phyloP scores from a whole-genome alignment of 192 early-diverging fungal genomes.

The Coemansia sp. region DNA sequence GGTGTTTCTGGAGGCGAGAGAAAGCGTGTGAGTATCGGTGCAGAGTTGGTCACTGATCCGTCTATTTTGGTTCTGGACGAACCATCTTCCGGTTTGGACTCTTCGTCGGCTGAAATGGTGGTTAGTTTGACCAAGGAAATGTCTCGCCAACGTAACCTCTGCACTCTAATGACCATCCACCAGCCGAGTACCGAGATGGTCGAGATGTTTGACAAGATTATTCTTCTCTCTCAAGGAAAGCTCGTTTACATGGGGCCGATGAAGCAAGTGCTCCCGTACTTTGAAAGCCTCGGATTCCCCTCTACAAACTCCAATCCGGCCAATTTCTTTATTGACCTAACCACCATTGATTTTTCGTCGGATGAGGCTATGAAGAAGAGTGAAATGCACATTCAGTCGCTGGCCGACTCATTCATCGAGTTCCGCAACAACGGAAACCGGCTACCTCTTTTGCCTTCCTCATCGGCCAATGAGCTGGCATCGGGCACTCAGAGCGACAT shows the following conservation, averaged over 20 bases:
- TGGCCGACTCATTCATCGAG: conserved; percentile 28
- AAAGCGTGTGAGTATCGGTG: conserved; percentile 87
- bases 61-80: too few species aligned
- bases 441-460: too few species aligned
- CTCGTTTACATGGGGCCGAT: conserved; percentile 80
- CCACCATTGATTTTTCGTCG: conserved; percentile 44
- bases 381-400: conserved; percentile 21
- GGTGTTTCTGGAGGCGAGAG: conserved; percentile 92
- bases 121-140: conserved; percentile 77
- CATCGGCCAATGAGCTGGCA: conserved; percentile 29
- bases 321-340: conserved; percentile 62
- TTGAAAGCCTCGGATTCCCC: conserved; percentile 67
- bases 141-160: conserved; percentile 75
- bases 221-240: conserved; percentile 77
- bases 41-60: too few species aligned
- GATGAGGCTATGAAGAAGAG: conserved; percentile 27
- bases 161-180: conserved; percentile 90
- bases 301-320: conserved; percentile 92
- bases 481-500: conserved; percentile 21
- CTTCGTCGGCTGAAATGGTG: conserved; percentile 90
- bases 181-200: conserved; percentile 87
- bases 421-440: conserved; percentile 17
- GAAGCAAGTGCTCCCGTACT: conserved; percentile 59
- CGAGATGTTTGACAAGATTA: conserved; percentile 79
- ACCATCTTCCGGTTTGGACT: conserved; percentile 87